These are phyloP conservation scores for Yarrowia osloensis DNA, from an alignment of 805 yeast genomes.

Conservation along the genomic window DNA sequence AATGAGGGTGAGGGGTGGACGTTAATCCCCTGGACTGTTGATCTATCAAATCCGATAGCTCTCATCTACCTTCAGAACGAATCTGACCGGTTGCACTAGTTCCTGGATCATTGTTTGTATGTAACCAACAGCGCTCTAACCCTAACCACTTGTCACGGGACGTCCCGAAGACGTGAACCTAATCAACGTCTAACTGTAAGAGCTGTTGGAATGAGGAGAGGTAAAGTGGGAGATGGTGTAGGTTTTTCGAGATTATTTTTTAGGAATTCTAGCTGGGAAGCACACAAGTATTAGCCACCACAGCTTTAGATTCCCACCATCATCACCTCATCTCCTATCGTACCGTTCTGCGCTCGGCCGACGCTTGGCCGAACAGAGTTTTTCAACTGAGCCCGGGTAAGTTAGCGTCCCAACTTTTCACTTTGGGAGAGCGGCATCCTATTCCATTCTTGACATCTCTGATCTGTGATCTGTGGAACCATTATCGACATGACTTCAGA, in stretches of 20 bases:
- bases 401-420: conserved; percentile 14
- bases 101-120: too few species aligned
- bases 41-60: too few species aligned
- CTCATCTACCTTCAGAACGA: too few species aligned
- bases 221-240: background rate
- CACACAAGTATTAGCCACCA: too few species aligned
- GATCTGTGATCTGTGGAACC: conserved; percentile 18
- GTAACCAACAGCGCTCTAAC: background rate
- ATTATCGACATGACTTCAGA: conserved; percentile 26
- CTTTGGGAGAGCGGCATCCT: background rate
- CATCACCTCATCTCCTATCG: too few species aligned
- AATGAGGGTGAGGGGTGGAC: background rate
- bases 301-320: too few species aligned
- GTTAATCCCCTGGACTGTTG: too few species aligned
- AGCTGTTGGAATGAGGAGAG: background rate
- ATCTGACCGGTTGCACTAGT: too few species aligned
- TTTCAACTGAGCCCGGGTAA: conserved; percentile 28
- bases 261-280: too few species aligned
- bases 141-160: conserved; percentile 15
- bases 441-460: conserved; percentile 5
- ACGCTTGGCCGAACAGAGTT: conserved; percentile 1
- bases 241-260: background rate
- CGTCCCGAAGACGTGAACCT: conserved; percentile 9
- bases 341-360: background rate
- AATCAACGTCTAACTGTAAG: background rate